Percentiles rank a stretch among this genome's conserved stretches.
Evolutionary conservation across 208 protist species (phyloP).

Genomic region (Giardia muris): DNA sequence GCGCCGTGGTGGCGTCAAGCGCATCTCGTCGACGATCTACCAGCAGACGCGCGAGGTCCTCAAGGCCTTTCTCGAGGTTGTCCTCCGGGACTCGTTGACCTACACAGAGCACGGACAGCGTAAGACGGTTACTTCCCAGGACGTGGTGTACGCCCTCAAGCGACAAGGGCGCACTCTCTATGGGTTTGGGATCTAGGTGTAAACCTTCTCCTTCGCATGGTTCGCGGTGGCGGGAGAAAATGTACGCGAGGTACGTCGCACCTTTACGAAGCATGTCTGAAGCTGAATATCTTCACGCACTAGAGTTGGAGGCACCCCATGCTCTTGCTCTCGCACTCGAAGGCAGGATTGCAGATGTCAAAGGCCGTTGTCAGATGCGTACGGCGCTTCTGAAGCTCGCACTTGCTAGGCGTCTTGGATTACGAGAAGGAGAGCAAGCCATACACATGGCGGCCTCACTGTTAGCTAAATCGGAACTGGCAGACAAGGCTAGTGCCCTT

Average conservation of each 20-base stretch:
- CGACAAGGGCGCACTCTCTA: slow-evolving; percentile 74
- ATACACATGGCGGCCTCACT: background rate
- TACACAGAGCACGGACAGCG: slow-evolving; percentile 76
- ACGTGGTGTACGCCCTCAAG: slow-evolving; percentile 79
- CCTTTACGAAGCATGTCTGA: no score
- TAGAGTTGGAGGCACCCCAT: no score
- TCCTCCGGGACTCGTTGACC: slow-evolving; percentile 70
- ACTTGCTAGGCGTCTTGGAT: background rate
- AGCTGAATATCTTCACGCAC: no score
- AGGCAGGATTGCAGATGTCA: background rate
- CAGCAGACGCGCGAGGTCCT: slow-evolving; percentile 67
- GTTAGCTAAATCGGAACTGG: background rate
- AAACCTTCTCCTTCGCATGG: no score
- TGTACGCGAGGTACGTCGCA: no score
- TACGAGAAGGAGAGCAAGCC: background rate
- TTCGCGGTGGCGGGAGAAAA: no score
- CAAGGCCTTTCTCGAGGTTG: slow-evolving; percentile 67
- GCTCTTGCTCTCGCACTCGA: no score
- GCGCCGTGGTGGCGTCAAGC: slow-evolving; percentile 66
- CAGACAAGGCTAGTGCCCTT: background rate
- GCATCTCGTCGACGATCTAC: slow-evolving; percentile 67
- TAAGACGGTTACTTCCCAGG: slow-evolving; percentile 76
- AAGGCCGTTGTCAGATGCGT: background rate
- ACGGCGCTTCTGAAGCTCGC: background rate
- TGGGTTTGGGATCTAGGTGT: slow-evolving; percentile 58